phyloP scores from a whole-genome alignment of 441 rosid species.

The Croton laevigatus region DNA sequence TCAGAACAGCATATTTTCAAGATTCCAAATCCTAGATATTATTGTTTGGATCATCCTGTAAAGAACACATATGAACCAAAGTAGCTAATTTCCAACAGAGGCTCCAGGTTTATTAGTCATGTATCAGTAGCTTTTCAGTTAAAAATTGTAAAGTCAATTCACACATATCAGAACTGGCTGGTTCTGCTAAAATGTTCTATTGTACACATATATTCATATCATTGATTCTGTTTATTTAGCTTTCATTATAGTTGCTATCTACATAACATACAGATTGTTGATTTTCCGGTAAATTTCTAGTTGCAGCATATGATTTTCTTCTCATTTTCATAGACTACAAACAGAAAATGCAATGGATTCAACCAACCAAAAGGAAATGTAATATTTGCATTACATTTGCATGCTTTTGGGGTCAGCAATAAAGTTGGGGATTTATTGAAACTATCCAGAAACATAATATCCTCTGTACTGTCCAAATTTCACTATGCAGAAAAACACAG shows the following conservation, averaged over 20 bases:
- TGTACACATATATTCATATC: conserved; percentile 5
- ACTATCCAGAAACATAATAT: neutral
- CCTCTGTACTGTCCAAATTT: neutral
- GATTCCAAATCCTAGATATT: conserved; percentile 56
- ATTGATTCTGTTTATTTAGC: conserved; percentile 1
- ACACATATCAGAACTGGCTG: neutral
- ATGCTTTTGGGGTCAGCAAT: neutral
- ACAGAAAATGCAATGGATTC: no score
- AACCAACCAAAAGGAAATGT: no score
- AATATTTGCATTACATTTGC: no score
- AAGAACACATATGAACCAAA: conserved; percentile 20
- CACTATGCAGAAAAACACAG: neutral
- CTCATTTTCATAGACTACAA: no score
- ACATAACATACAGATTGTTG: neutral
- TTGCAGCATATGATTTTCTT: neutral
- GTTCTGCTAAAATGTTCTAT: neutral
- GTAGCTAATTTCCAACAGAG: conserved; percentile 4
- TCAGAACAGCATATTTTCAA: conserved; percentile 49
- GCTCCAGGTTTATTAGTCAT: neutral
- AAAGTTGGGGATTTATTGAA: no score
- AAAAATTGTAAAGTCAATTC: neutral
- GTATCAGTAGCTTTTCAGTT: neutral
- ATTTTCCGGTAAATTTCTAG: conserved; percentile 25
- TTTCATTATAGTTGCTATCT: neutral
- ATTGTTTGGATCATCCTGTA: conserved; percentile 24